A percentile compares a stretch with the other conserved stretches of the same genome.
Conservation (phyloP, 768 basidiomycete species). For the Amanita jacksonii region DNA sequence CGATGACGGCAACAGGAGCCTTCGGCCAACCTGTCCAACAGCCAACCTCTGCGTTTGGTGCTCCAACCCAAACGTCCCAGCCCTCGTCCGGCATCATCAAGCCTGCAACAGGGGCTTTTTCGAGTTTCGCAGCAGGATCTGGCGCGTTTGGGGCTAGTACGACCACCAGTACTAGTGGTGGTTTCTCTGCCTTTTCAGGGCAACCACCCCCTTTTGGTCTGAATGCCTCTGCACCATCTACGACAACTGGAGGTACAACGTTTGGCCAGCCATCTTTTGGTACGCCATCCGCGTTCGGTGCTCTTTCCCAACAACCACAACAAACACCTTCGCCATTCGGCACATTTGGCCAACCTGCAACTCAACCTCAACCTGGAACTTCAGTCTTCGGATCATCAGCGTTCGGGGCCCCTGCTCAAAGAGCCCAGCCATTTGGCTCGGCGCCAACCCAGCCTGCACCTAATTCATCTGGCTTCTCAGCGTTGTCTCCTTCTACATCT, state of each 20-base stretch:
- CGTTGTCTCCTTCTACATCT: slow-evolving; percentile 13
- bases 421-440: slow-evolving; percentile 17
- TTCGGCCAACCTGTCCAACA: slow-evolving; percentile 26
- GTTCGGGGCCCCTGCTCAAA: slow-evolving; percentile 8
- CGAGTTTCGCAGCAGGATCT: slow-evolving; percentile 26
- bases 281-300: slow-evolving; percentile 4
- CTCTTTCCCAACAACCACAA: slow-evolving; percentile 6
- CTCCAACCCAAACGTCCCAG: slow-evolving; percentile 20
- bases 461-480: slow-evolving; percentile 12
- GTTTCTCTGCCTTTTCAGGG: slow-evolving; percentile 43
- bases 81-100: slow-evolving; percentile 31
- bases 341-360: slow-evolving; percentile 8
- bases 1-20: slow-evolving; percentile 19
- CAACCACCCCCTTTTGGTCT: slow-evolving; percentile 35
- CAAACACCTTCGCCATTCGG: slow-evolving; percentile 18
- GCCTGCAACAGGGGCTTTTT: slow-evolving; percentile 43
- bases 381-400: slow-evolving; percentile 11
- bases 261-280: slow-evolving; percentile 15
- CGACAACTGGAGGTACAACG: slow-evolving; percentile 17
- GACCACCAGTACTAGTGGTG: slow-evolving; percentile 21
- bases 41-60: slow-evolving; percentile 21
- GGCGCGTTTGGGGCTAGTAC: slow-evolving; percentile 21
- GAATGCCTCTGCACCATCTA: slow-evolving; percentile 17
- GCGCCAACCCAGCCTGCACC: slow-evolving; percentile 10
- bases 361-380: too few relatives aligned